These are phyloP conservation scores for Sophora flavescens DNA, from an alignment of 306 rosid species.

Conservation along the genomic window DNA sequence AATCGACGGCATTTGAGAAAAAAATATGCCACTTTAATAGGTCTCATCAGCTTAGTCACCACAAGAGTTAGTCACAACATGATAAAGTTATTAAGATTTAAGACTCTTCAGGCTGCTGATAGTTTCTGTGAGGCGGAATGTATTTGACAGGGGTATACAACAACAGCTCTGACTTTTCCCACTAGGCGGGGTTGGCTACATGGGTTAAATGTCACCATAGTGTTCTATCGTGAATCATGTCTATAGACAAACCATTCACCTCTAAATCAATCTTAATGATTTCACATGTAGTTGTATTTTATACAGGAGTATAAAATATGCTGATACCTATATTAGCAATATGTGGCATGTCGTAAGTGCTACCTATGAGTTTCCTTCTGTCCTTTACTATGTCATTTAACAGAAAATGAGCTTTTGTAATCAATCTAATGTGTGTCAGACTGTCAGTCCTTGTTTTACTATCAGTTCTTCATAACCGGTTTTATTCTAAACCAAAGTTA, in stretches of 20 bases:
- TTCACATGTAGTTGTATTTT: no score
- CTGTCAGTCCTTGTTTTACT: not conserved
- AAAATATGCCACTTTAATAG: not conserved
- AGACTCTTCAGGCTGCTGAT: conserved; percentile 32
- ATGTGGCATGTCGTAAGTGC: not conserved
- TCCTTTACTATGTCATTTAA: not conserved
- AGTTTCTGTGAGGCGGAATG: conserved; percentile 20
- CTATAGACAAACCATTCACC: no score
- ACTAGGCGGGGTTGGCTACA: no score
- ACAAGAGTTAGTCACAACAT: not conserved
- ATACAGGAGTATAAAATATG: no score
- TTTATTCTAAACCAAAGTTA: conserved; percentile 19
- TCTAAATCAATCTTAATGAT: no score
- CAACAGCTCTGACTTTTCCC: no score
- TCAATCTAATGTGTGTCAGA: not conserved
- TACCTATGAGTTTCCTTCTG: not conserved
- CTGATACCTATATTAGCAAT: not conserved
- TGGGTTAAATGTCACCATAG: no score
- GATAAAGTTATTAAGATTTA: not conserved
- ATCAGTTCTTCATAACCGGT: not conserved
- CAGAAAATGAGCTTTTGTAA: not conserved
- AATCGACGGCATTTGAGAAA: conserved; percentile 7
- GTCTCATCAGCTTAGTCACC: not conserved
- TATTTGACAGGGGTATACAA: not conserved
- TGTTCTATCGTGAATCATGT: no score